Evolutionary conservation across 352 stramenopile species (phyloP).

Genomic region (Globisporangium acanthophoron): DNA sequence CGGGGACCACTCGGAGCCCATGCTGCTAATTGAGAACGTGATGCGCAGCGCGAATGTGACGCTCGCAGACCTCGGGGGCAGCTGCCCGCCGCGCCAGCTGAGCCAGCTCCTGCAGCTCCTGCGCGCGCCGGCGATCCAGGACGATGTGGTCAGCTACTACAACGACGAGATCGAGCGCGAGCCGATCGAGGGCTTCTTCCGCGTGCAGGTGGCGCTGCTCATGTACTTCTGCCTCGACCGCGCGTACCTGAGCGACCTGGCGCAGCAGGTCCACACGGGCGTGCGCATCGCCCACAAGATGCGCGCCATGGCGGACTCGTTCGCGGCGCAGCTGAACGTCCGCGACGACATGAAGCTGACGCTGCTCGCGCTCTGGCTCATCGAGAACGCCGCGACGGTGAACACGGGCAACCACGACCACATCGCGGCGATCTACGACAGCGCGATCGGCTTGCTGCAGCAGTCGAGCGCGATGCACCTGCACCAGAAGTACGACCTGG

Average conservation of each 20-base stretch:
- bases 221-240: conserved; percentile 79
- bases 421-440: conserved; percentile 56
- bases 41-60: conserved; percentile 57
- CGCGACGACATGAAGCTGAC: conserved; percentile 82
- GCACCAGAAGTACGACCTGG: conserved; percentile 69
- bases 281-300: conserved; percentile 57
- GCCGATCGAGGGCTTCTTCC: conserved; percentile 74
- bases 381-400: conserved; percentile 77
- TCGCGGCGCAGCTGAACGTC: conserved; percentile 63
- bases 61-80: conserved; percentile 26
- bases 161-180: conserved; percentile 56
- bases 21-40: conserved; percentile 71
- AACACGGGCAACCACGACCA: conserved; percentile 58
- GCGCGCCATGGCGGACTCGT: conserved; percentile 55
- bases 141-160: conserved; percentile 60
- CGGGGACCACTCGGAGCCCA: conserved; percentile 26
- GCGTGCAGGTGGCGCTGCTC: conserved; percentile 61
- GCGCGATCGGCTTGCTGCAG: conserved; percentile 50
- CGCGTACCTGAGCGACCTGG: conserved; percentile 52
- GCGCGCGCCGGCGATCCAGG: conserved; percentile 30
- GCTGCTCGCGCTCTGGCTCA: conserved; percentile 68
- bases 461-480: conserved; percentile 72
- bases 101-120: conserved; percentile 53
- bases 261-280: conserved; percentile 41
- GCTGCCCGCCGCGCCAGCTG: conserved; percentile 41